Evolutionary conservation across 495 filamentous ascomycete genomes (phyloP), one percentile per base, ranked within the genome.

Genomic region (Daldinia vernicosa): DNA sequence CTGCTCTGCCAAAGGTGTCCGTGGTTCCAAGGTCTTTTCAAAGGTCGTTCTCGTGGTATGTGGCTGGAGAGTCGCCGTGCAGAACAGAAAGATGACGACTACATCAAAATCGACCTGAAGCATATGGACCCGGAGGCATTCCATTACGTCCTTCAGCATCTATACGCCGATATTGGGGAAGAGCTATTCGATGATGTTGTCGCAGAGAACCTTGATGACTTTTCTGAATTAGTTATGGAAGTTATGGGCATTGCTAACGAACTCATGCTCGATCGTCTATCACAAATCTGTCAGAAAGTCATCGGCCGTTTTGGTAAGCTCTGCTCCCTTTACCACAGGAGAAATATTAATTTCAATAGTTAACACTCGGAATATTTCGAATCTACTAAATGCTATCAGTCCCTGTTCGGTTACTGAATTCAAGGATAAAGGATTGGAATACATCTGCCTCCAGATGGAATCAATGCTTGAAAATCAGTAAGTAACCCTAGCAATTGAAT

Each of bases 211-310:
- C 80, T 96, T 17, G 93, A 97, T 58, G 89, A 92, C 54, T 94
- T 97, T 66, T 85, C 94, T 9, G 93, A 98, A 70, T 81, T 95
- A 33, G 82, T 98, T n/a, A 85, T 98, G 80, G 95, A 97, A 65
- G 92, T 98, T 32, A 90, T 97, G 86, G 90, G 88, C 60, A 90
- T 93, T 39, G 92, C 93, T 8, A 92, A 99, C 74, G 95, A 98
- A 73, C 83, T 99, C 65, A 97, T 99, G 94, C 86, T 99, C 37
- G 95, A 98, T 76, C 84, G 93, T 28, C 80, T 99, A 27, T 92
- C 91, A 12, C 93, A 97, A 76, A 88, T 95, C 14, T 98, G 95
- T 78, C 95, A 99, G 75, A 89, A 89, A 61, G 81, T 93, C 47
- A 86, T 98, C 65, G 95, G 95, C n/a, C 87, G 85, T 40, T 97